Conservation (phyloP, 176 grass and related monocot species). For the Olyra latifolia region DNA sequence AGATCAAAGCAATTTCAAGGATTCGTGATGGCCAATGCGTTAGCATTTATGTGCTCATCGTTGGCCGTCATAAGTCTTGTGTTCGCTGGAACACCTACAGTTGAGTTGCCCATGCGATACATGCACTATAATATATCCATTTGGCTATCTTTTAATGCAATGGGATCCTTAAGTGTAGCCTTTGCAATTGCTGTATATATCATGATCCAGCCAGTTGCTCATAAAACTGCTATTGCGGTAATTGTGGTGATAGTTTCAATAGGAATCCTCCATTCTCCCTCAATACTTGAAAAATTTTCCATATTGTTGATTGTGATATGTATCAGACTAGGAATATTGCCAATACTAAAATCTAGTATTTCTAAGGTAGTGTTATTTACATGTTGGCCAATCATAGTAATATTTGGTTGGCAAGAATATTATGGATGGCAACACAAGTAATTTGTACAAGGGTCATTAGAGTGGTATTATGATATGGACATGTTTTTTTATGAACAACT, state of each 20-base stretch:
- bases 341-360: slow-evolving; percentile 26
- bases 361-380: slow-evolving; percentile 13
- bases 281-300: not conserved
- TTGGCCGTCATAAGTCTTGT: slow-evolving; percentile 26
- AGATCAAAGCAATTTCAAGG: not conserved
- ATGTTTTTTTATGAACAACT: not conserved
- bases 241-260: slow-evolving; percentile 21
- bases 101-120: slow-evolving; percentile 31
- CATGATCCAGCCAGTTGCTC: slow-evolving; percentile 30
- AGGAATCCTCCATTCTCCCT: slow-evolving; percentile 14
- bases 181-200: slow-evolving; percentile 34
- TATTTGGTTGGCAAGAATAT: slow-evolving; percentile 36
- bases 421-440: not conserved
- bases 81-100: slow-evolving; percentile 27
- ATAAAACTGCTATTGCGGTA: slow-evolving; percentile 4
- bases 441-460: not conserved
- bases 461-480: not conserved
- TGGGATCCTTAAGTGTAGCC: slow-evolving; percentile 4
- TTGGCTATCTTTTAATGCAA: slow-evolving; percentile 24
- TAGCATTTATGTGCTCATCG: slow-evolving; percentile 27
- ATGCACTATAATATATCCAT: slow-evolving; percentile 36
- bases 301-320: not conserved
- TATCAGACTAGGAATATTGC: slow-evolving; percentile 17
- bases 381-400: slow-evolving; percentile 30
- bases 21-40: slow-evolving; percentile 31